Conservation (phyloP, 305 asterid genomes). For the Solanum chacoense region DNA sequence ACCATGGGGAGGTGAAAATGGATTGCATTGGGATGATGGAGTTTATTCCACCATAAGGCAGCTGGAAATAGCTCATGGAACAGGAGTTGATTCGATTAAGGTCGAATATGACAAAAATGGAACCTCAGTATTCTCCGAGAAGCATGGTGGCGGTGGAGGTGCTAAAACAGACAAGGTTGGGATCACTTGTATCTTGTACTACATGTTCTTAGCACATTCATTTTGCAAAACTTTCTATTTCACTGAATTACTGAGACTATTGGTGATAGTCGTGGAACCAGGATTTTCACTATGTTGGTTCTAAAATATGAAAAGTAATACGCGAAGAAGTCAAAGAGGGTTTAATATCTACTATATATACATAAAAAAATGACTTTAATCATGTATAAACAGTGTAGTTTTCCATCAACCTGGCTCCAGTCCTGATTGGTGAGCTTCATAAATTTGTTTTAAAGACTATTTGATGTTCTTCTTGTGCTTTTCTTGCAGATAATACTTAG, state of each 20-base stretch:
- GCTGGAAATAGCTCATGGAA: conserved; percentile 58
- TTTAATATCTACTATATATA: neutral
- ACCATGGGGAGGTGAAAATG: conserved; percentile 85
- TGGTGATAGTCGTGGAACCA: neutral
- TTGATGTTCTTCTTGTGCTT: neutral
- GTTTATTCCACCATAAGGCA: conserved; percentile 40
- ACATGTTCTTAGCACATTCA: neutral
- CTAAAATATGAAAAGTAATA: neutral
- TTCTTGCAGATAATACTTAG: conserved; percentile 43
- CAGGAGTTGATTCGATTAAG: conserved; percentile 46
- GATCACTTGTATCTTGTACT: neutral
- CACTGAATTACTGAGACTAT: neutral
- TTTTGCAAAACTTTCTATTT: neutral
- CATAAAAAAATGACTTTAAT: too few relatives aligned
- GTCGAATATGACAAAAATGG: conserved; percentile 60
- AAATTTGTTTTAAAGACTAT: neutral
- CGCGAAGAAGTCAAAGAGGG: neutral
- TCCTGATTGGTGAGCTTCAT: neutral
- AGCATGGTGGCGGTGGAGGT: conserved; percentile 72
- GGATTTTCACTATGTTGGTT: neutral
- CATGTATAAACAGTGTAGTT: too few relatives aligned
- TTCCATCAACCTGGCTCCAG: too few relatives aligned
- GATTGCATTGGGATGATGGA: conserved; percentile 74
- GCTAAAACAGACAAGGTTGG: conserved; percentile 38
- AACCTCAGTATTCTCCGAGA: conserved; percentile 50